These are phyloP conservation scores for Lasiodiplodia gonubiensis DNA, from an alignment of 2,329 filamentous ascomycete species.

Conservation along the genomic window DNA sequence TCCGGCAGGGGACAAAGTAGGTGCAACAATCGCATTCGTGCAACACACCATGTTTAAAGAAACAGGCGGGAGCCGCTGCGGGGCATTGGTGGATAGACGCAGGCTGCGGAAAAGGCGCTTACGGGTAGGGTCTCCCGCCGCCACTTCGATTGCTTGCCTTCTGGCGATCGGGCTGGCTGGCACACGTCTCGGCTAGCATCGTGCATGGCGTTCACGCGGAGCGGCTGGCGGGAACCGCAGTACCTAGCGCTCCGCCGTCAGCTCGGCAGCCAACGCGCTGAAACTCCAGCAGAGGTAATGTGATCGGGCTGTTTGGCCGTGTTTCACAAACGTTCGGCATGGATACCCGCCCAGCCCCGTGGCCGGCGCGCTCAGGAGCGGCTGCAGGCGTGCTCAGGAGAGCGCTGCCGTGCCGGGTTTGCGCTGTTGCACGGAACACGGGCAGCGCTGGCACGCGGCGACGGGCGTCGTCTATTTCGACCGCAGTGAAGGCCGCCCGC, in stretches of 20 bases:
- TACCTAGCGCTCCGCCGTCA: slow-evolving; percentile 1
- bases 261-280: background rate
- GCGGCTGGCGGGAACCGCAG: background rate
- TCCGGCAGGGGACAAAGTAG: background rate
- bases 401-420: slow-evolving; percentile 12
- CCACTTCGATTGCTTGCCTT: slow-evolving; percentile 9
- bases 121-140: slow-evolving; percentile 12
- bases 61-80: slow-evolving; percentile 8
- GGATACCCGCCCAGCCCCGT: slow-evolving; percentile 2
- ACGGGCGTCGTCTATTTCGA: slow-evolving; percentile 18
- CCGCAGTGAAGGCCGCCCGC: slow-evolving; percentile 8
- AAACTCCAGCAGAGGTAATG: slow-evolving; percentile 1
- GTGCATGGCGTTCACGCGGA: slow-evolving; percentile 20
- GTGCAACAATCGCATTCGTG: background rate
- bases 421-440: slow-evolving; percentile 23
- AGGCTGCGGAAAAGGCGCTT: slow-evolving; percentile 22
- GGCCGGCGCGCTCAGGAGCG: slow-evolving; percentile 20
- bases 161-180: slow-evolving; percentile 4
- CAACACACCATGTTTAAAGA: slow-evolving; percentile 1
- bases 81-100: slow-evolving; percentile 22
- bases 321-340: slow-evolving; percentile 17
- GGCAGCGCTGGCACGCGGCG: slow-evolving; percentile 19
- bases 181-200: slow-evolving; percentile 16
- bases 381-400: slow-evolving; percentile 14
- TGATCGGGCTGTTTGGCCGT: slow-evolving; percentile 2